phyloP scores from a whole-genome alignment of 208 protist species.

The Crithidia bombi region DNA sequence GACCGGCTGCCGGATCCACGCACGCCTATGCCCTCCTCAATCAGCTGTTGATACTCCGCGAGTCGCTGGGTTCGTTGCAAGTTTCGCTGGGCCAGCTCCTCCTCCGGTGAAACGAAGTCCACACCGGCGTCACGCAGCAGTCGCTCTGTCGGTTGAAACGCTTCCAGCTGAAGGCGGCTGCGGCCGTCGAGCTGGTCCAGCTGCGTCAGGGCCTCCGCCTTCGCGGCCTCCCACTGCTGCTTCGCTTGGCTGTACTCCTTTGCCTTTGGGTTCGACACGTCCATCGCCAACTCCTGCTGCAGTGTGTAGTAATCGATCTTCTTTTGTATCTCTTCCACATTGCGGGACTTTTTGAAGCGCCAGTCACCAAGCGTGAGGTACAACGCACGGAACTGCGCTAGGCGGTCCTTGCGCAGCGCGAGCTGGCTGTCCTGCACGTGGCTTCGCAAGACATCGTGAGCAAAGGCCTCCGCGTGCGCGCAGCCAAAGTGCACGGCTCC shows the following conservation, averaged over 20 bases:
- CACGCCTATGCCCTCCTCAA: slow-evolving; percentile 42
- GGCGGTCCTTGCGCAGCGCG: slow-evolving; percentile 61
- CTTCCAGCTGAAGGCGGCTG: slow-evolving; percentile 52
- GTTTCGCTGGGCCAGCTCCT: slow-evolving; percentile 74
- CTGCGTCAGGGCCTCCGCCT: slow-evolving; percentile 66
- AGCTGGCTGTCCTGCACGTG: slow-evolving; percentile 41
- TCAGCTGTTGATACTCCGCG: slow-evolving; percentile 80
- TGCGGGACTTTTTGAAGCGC: slow-evolving; percentile 86
- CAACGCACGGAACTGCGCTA: slow-evolving; percentile 77
- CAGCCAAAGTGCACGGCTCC: slow-evolving; percentile 43
- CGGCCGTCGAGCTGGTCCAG: slow-evolving; percentile 57
- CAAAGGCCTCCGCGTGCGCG: slow-evolving; percentile 41
- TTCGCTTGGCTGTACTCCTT: slow-evolving; percentile 87
- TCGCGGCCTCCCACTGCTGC: slow-evolving; percentile 65
- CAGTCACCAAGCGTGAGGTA: slow-evolving; percentile 90
- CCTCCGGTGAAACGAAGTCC: slow-evolving; percentile 65
- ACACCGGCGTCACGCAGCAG: slow-evolving; percentile 65
- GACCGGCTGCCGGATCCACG: neutral
- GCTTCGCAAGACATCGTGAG: slow-evolving; percentile 39
- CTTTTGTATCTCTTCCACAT: slow-evolving; percentile 77
- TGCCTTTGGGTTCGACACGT: slow-evolving; percentile 87
- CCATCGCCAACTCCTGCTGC: slow-evolving; percentile 89
- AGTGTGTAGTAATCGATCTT: slow-evolving; percentile 83
- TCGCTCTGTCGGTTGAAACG: slow-evolving; percentile 76
- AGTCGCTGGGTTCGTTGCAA: slow-evolving; percentile 67